These are phyloP conservation scores for Colletotrichum phormii DNA, from an alignment of 2,329 filamentous ascomycete genomes.

Conservation along the genomic window DNA sequence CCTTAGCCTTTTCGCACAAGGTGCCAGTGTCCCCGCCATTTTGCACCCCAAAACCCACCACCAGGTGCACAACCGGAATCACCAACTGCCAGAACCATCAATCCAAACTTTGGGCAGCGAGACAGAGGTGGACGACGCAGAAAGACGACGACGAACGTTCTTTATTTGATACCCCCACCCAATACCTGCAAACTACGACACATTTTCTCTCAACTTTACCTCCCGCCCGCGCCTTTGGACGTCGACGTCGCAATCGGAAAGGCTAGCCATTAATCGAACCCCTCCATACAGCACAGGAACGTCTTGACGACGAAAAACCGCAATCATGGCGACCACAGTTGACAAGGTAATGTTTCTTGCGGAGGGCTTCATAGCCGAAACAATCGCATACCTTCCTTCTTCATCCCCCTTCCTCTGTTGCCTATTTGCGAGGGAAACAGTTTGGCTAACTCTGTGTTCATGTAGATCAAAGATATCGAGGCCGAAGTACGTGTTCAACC, in stretches of 20 bases:
- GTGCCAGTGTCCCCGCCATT: conserved; percentile 26
- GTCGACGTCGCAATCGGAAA: background rate
- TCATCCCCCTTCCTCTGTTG: background rate
- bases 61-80: conserved; percentile 1
- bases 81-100: conserved; percentile 6
- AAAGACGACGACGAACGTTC: background rate
- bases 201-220: background rate
- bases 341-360: conserved; percentile 77
- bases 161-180: background rate
- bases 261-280: background rate
- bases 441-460: conserved; percentile 46
- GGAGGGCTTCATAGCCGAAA: background rate
- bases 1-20: conserved; percentile 29
- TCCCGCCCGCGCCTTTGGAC: conserved; percentile 1
- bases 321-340: conserved; percentile 93
- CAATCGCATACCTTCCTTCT: background rate
- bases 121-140: background rate
- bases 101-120: background rate
- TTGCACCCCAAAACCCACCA: conserved; percentile 28
- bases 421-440: conserved; percentile 13
- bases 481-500: conserved; percentile 75
- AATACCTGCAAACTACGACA: background rate
- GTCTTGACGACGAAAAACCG: conserved; percentile 38
- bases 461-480: conserved; percentile 96
- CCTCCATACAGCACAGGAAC: background rate